phyloP scores from a whole-genome alignment of 371 early-diverging fungal species.

The Vittaforma corneae region DNA sequence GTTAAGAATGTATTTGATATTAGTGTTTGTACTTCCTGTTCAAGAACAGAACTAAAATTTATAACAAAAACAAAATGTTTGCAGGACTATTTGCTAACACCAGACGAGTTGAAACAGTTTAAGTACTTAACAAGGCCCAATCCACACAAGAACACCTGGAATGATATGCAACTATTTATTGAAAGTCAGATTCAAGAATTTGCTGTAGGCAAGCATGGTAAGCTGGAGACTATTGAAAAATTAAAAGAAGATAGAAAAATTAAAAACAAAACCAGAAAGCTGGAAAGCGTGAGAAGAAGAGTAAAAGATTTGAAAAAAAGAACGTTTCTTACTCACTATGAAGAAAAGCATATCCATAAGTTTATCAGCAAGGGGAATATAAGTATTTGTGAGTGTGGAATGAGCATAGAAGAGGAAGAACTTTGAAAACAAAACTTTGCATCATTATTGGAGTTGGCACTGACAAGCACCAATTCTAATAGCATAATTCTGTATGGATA shows the following conservation, averaged over 20 bases:
- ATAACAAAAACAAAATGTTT: constrained; percentile 53
- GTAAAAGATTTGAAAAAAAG: constrained; percentile 41
- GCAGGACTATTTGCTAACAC: constrained; percentile 50
- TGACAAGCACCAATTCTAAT: no score
- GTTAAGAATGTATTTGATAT: constrained; percentile 46
- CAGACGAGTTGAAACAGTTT: constrained; percentile 46
- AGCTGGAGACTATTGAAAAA: constrained; percentile 32
- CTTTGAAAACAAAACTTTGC: no score
- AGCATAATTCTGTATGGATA: no score
- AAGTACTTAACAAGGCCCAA: constrained; percentile 43
- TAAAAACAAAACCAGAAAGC: constrained; percentile 35
- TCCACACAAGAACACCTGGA: constrained; percentile 54
- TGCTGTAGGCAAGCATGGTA: constrained; percentile 46
- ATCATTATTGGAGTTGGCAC: no score
- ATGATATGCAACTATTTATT: constrained; percentile 54
- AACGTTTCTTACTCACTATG: constrained; percentile 5
- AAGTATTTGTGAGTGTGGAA: constrained; percentile 48
- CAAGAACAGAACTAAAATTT: constrained; percentile 33
- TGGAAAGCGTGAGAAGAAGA: constrained; percentile 42
- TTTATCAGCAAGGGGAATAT: constrained; percentile 14
- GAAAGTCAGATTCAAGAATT: constrained; percentile 43
- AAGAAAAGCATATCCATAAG: constrained; percentile 37
- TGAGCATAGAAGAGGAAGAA: constrained; percentile 53
- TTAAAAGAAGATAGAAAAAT: constrained; percentile 33
- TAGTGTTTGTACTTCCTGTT: constrained; percentile 45